These are phyloP conservation scores for Friedmanniomyces endolithicus DNA, from an alignment of 495 filamentous ascomycete species.

Conservation along the genomic window DNA sequence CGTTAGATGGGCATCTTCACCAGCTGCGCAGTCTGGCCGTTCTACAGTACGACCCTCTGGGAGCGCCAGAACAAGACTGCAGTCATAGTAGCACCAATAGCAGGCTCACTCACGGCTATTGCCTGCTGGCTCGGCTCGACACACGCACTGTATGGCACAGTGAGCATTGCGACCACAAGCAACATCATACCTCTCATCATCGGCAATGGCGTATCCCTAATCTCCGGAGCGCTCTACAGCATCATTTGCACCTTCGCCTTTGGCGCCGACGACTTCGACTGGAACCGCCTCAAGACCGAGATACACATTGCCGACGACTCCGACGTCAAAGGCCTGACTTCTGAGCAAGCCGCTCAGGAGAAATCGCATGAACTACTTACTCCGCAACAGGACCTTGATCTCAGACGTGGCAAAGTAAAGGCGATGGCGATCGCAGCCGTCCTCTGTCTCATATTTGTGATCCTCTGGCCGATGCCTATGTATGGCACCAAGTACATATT, in stretches of 20 bases:
- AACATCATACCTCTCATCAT: neutral
- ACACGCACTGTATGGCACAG: slow-evolving; percentile 14
- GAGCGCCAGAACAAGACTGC: slow-evolving; percentile 15
- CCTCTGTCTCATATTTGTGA: neutral
- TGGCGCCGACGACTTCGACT: slow-evolving; percentile 4
- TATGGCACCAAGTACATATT: neutral
- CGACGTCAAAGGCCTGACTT: slow-evolving; percentile 2
- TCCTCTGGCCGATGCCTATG: neutral
- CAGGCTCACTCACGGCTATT: slow-evolving; percentile 17
- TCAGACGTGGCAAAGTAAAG: neutral
- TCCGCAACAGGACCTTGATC: neutral
- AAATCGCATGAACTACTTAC: neutral
- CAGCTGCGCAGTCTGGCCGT: slow-evolving; percentile 21
- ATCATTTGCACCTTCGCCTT: slow-evolving; percentile 5
- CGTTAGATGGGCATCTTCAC: neutral
- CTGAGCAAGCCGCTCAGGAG: slow-evolving; percentile 1
- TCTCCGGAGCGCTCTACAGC: neutral
- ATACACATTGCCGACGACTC: neutral
- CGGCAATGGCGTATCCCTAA: slow-evolving; percentile 2
- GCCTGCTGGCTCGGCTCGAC: slow-evolving; percentile 21
- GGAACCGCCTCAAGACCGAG: neutral
- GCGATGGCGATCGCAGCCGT: neutral
- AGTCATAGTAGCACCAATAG: slow-evolving; percentile 17
- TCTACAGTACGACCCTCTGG: slow-evolving; percentile 21
- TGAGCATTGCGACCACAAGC: slow-evolving; percentile 17